Evolutionary conservation across 2,329 filamentous ascomycete genomes (phyloP).

Genomic region (Ascochyta viciae-villosae): DNA sequence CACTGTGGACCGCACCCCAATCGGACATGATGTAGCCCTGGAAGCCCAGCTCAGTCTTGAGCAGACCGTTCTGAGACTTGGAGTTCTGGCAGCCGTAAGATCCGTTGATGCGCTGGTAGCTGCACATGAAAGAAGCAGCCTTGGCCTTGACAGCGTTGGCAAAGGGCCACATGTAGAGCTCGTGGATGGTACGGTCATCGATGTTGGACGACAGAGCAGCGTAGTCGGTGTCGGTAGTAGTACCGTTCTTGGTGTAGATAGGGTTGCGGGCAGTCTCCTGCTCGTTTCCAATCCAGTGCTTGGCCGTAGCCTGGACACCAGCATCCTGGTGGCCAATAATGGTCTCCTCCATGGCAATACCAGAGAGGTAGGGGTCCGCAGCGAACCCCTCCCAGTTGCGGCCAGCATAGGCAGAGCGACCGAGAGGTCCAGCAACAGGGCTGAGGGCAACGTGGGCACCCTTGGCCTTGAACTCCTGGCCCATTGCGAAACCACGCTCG

Average conservation of each 20-base stretch:
- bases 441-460: constrained; percentile 53
- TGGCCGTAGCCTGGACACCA: constrained; percentile 53
- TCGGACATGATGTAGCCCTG: constrained; percentile 55
- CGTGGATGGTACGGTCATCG: constrained; percentile 70
- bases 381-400: constrained; percentile 56
- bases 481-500: constrained; percentile 48
- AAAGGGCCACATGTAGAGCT: constrained; percentile 72
- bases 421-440: constrained; percentile 59
- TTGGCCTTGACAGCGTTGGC: constrained; percentile 66
- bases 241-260: constrained; percentile 65
- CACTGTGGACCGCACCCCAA: constrained; percentile 55
- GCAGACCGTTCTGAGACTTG: constrained; percentile 57
- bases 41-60: constrained; percentile 62
- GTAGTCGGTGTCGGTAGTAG: constrained; percentile 45
- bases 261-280: constrained; percentile 60
- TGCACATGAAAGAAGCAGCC: constrained; percentile 68
- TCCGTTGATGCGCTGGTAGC: constrained; percentile 50
- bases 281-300: constrained; percentile 68
- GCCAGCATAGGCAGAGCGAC: constrained; percentile 50
- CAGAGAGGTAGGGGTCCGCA: constrained; percentile 55
- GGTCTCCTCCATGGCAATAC: constrained; percentile 49
- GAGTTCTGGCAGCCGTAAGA: constrained; percentile 48
- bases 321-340: constrained; percentile 51
- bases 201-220: constrained; percentile 68
- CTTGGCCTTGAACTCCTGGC: constrained; percentile 45